These are phyloP conservation scores for Claviceps citrina DNA, from an alignment of 2,329 filamentous ascomycete genomes.

Conservation along the genomic window DNA sequence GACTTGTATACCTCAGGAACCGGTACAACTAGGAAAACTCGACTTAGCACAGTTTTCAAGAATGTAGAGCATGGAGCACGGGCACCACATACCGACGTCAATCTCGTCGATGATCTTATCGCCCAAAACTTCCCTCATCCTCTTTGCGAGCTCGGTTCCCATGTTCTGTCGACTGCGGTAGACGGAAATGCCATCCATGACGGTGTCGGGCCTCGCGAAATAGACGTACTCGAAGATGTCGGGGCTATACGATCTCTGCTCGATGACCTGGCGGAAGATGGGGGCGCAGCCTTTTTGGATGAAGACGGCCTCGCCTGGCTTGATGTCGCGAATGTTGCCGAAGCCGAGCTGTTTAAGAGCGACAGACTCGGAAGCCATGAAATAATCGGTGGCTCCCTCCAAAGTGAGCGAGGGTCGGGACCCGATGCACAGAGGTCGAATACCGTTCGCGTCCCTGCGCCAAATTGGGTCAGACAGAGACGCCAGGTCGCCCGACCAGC, in stretches of 20 bases:
- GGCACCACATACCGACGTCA: constrained; percentile 34
- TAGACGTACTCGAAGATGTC: constrained; percentile 77
- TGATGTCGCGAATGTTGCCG: constrained; percentile 57
- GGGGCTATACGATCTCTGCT: constrained; percentile 55
- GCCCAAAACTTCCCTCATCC: constrained; percentile 51
- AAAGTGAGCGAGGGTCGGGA: constrained; percentile 50
- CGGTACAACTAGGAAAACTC: constrained; percentile 44
- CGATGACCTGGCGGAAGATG: constrained; percentile 59
- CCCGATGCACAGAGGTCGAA: constrained; percentile 68
- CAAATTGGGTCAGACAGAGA: background rate
- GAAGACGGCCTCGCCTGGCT: constrained; percentile 74
- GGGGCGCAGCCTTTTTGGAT: constrained; percentile 63
- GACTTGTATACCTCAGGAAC: constrained; percentile 34
- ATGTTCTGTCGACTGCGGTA: constrained; percentile 73
- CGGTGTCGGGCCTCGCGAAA: constrained; percentile 66
- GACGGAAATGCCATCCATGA: constrained; percentile 79
- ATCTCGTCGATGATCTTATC: constrained; percentile 58
- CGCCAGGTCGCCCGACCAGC: background rate
- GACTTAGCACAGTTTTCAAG: background rate
- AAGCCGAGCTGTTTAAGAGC: constrained; percentile 73
- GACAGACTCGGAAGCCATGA: constrained; percentile 81
- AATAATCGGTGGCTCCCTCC: constrained; percentile 59
- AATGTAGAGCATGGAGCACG: constrained; percentile 9
- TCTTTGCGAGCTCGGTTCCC: constrained; percentile 66
- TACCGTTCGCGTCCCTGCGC: constrained; percentile 31